Percentiles rank a stretch among this genome's conserved stretches.
Conservation (phyloP, 768 basidiomycete species). For the Phylloporus sp. region DNA sequence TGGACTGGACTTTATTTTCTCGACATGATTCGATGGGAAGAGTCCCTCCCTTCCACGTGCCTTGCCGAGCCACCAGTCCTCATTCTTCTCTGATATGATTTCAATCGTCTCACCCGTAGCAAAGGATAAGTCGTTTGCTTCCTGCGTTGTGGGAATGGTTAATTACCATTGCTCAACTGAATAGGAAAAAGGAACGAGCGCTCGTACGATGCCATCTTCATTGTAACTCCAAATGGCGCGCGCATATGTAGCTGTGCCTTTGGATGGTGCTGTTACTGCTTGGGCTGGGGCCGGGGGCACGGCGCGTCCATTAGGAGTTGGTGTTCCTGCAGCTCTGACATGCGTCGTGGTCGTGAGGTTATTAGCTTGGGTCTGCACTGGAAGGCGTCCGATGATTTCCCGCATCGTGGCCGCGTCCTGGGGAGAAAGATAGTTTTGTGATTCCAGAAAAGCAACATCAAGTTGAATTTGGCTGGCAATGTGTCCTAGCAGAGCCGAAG, state of each 20-base stretch:
- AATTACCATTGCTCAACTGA: not conserved
- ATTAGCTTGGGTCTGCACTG: conserved; percentile 19
- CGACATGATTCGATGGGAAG: conserved; percentile 75
- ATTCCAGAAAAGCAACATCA: conserved; percentile 55
- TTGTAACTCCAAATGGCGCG: conserved; percentile 68
- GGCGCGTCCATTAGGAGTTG: conserved; percentile 1
- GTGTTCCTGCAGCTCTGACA: conserved; percentile 5
- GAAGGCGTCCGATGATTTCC: conserved; percentile 47
- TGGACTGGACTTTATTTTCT: conserved; percentile 40
- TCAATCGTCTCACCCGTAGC: conserved; percentile 71
- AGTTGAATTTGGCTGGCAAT: conserved; percentile 53
- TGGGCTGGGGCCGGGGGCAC: conserved; percentile 18
- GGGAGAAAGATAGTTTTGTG: conserved; percentile 50
- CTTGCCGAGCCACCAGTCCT: conserved; percentile 84
- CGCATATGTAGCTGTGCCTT: conserved; percentile 32
- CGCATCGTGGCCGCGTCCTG: conserved; percentile 41
- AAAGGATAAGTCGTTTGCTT: conserved; percentile 79
- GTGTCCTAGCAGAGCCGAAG: conserved; percentile 53
- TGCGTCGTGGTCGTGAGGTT: conserved; percentile 12
- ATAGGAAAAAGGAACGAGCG: not conserved
- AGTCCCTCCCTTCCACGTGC: conserved; percentile 63
- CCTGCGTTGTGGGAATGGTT: conserved; percentile 40
- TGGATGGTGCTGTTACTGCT: conserved; percentile 3
- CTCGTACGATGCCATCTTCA: conserved; percentile 48
- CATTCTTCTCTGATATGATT: conserved; percentile 73